A percentile compares a stretch with the other conserved stretches of the same genome.
phyloP scores from a whole-genome alignment of 345 rosid genomes.

The Laguncularia racemosa region DNA sequence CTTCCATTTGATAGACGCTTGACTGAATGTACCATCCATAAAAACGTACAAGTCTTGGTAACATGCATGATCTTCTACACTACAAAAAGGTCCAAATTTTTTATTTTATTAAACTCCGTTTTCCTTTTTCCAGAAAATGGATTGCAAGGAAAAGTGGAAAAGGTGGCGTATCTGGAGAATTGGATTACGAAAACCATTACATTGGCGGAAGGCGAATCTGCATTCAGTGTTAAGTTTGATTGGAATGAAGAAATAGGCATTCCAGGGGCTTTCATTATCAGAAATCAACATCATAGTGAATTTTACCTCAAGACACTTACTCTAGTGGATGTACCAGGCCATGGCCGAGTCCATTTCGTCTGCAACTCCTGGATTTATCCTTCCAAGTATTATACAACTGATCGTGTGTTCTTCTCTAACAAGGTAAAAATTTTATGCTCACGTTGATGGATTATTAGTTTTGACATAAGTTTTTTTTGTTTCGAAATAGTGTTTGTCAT shows the following conservation, averaged over 20 bases:
- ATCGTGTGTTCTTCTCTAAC: conserved; percentile 35
- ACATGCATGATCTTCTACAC: too few species aligned
- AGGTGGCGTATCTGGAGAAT: conserved; percentile 23
- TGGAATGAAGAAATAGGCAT: conserved; percentile 26
- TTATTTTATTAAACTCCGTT: background rate
- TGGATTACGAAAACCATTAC: conserved; percentile 18
- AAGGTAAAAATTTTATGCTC: conserved; percentile 15
- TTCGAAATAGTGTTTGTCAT: too few species aligned
- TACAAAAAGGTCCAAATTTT: too few species aligned
- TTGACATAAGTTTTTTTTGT: too few species aligned
- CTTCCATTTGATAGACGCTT: too few species aligned
- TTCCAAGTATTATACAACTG: conserved; percentile 17
- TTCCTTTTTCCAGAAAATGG: conserved; percentile 15
- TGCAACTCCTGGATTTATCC: conserved; percentile 53
- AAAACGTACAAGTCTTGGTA: too few species aligned
- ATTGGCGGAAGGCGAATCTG: conserved; percentile 23
- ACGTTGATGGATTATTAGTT: background rate
- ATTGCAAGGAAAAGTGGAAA: conserved; percentile 23
- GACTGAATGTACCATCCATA: too few species aligned
- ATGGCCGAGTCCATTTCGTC: conserved; percentile 31
- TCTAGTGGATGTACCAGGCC: conserved; percentile 32
- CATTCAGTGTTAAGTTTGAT: conserved; percentile 24
- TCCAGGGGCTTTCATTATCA: conserved; percentile 33
- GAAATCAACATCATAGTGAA: conserved; percentile 32
- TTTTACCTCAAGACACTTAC: conserved; percentile 36